Percentiles rank a stretch among this genome's conserved stretches.
These are phyloP conservation scores for Coelastrella sp. DNA, from an alignment of 139 green algal species.

Conservation along the genomic window DNA sequence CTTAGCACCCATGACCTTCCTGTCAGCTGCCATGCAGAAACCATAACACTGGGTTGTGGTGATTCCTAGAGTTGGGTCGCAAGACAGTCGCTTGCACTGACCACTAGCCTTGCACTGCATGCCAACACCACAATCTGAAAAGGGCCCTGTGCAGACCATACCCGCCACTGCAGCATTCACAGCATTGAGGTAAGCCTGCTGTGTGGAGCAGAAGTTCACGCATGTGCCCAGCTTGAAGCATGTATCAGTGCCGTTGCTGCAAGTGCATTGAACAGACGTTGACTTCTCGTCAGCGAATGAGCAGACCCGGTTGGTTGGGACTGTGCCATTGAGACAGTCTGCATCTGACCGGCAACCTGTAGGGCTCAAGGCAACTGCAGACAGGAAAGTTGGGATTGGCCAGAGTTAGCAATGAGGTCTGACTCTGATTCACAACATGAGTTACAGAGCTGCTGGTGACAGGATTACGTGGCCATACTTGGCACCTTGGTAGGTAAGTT, in stretches of 20 bases:
- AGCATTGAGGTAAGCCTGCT: not conserved
- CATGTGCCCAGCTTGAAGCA: not conserved
- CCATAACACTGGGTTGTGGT: not conserved
- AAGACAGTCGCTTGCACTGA: not conserved
- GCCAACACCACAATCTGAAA: not conserved
- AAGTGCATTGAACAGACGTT: not conserved
- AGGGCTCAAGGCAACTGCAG: not conserved
- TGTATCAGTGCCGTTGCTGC: not conserved
- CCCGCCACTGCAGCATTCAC: not conserved
- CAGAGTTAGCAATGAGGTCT: not conserved
- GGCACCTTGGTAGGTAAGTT: too few relatives aligned
- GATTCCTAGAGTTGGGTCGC: not conserved
- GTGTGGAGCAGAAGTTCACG: slow-evolving; percentile 12
- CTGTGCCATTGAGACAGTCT: not conserved
- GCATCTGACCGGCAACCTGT: not conserved
- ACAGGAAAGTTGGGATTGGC: not conserved
- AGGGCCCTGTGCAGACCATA: not conserved
- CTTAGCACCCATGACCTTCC: not conserved
- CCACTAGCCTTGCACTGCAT: slow-evolving; percentile 8
- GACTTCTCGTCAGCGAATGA: not conserved
- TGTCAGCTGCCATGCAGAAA: slow-evolving; percentile 1
- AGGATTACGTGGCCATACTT: too few relatives aligned
- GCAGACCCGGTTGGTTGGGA: not conserved
- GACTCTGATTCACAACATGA: too few relatives aligned
- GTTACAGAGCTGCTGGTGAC: too few relatives aligned